These are phyloP conservation scores for Dianthus caryophyllus DNA, from an alignment of 148 eudicot species.

Conservation along the genomic window DNA sequence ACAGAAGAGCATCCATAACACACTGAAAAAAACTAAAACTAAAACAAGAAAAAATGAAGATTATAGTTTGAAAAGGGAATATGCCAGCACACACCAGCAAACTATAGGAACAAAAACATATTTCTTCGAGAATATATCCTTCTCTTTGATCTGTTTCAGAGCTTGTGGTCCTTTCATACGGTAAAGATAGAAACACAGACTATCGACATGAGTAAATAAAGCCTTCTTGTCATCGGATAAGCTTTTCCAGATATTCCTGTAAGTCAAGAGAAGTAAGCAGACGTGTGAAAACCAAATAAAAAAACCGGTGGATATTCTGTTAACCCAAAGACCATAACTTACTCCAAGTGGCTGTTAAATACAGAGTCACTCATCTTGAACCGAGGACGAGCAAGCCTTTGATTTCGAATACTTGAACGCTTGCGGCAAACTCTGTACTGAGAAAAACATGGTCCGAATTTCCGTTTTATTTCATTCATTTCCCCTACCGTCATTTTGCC, in stretches of 20 bases:
- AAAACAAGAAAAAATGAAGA: not conserved
- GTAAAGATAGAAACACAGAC: conserved; percentile 53
- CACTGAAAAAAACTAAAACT: not conserved
- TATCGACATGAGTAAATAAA: conserved; percentile 39
- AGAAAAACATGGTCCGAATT: conserved; percentile 15
- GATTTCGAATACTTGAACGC: conserved; percentile 17
- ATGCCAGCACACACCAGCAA: conserved; percentile 43
- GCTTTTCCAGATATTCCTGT: conserved; percentile 50
- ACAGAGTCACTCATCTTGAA: conserved; percentile 30
- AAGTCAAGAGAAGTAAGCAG: conserved; percentile 3
- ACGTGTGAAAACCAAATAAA: not conserved
- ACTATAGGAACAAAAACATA: conserved; percentile 75
- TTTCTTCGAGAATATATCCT: conserved; percentile 57
- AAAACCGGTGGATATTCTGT: not conserved
- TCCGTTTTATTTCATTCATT: conserved; percentile 1
- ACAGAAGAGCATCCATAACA: not conserved
- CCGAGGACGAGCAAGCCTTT: conserved; percentile 6
- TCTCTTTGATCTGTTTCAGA: conserved; percentile 43
- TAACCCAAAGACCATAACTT: conserved; percentile 13
- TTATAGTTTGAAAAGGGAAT: too few relatives aligned
- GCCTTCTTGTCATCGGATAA: conserved; percentile 39
- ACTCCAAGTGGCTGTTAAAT: conserved; percentile 51
- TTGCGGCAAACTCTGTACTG: conserved; percentile 9
- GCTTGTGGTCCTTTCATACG: conserved; percentile 28
- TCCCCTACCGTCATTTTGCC: conserved; percentile 1